phyloP scores from a whole-genome alignment of 225 moss, liverwort and hornwort genomes.

The Sphagnum contortum region DNA sequence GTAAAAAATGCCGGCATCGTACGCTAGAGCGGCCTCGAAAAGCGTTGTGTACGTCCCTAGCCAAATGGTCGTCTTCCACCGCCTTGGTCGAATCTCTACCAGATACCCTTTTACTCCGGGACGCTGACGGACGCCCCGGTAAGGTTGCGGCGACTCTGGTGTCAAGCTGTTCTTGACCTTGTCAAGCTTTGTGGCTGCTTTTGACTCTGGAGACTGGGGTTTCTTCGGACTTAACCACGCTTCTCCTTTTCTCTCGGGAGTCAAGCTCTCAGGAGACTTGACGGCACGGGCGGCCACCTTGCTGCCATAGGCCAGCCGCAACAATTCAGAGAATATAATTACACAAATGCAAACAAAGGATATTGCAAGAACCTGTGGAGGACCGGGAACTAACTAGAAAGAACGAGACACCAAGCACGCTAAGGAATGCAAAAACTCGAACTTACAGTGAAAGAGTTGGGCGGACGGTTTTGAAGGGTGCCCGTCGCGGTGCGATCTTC shows the following conservation, averaged over 20 bases:
- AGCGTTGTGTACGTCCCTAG: not conserved
- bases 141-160: not conserved
- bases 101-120: constrained; percentile 1
- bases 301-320: too few species aligned
- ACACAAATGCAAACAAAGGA: not conserved
- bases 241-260: not conserved
- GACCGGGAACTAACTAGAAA: too few species aligned
- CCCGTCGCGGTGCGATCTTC: not conserved
- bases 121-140: not conserved
- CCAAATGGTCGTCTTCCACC: constrained; percentile 4
- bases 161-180: not conserved
- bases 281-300: not conserved
- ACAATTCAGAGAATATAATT: not conserved
- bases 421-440: too few species aligned
- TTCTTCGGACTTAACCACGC: not conserved
- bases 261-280: not conserved
- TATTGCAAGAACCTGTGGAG: not conserved
- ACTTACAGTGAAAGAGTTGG: too few species aligned
- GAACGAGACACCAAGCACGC: too few species aligned
- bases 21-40: not conserved
- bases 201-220: too few species aligned
- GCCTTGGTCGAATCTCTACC: constrained; percentile 3
- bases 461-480: not conserved
- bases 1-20: constrained; percentile 1
- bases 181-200: not conserved